A percentile compares a stretch with the other conserved stretches of the same genome.
phyloP scores from a whole-genome alignment of 805 yeast species.

The Grigorovia humatica region DNA sequence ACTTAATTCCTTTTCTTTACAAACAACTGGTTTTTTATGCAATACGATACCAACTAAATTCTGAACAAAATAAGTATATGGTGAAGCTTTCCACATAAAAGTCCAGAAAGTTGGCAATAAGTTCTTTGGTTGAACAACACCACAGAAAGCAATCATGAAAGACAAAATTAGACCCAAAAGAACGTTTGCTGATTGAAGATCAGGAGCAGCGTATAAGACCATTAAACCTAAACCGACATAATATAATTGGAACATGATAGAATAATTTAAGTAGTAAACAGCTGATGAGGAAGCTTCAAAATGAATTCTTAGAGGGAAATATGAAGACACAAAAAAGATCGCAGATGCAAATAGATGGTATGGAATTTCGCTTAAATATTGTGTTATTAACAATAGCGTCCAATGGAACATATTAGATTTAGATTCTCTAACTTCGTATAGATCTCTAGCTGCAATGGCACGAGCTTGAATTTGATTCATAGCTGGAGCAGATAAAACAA shows the following conservation, averaged over 20 bases:
- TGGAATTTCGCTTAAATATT: constrained; percentile 30
- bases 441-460: constrained; percentile 30
- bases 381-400: constrained; percentile 30
- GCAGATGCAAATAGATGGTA: constrained; percentile 26
- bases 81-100: constrained; percentile 33
- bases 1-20: constrained; percentile 26
- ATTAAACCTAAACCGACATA: constrained; percentile 30
- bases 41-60: constrained; percentile 41
- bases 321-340: constrained; percentile 30
- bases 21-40: constrained; percentile 35
- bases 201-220: constrained; percentile 19
- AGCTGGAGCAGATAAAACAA: constrained; percentile 32
- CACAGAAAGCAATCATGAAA: constrained; percentile 31
- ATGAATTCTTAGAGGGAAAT: constrained; percentile 30
- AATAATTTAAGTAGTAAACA: constrained; percentile 36
- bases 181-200: constrained; percentile 24
- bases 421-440: constrained; percentile 34
- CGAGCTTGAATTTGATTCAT: constrained; percentile 32
- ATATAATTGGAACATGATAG: constrained; percentile 39
- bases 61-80: constrained; percentile 34
- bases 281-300: constrained; percentile 33
- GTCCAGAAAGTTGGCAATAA: constrained; percentile 36
- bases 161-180: constrained; percentile 15
- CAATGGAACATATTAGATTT: constrained; percentile 34
- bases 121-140: constrained; percentile 30